Evolutionary conservation across 305 asterid genomes (phyloP).

Genomic region (Fraxinus nigra): DNA sequence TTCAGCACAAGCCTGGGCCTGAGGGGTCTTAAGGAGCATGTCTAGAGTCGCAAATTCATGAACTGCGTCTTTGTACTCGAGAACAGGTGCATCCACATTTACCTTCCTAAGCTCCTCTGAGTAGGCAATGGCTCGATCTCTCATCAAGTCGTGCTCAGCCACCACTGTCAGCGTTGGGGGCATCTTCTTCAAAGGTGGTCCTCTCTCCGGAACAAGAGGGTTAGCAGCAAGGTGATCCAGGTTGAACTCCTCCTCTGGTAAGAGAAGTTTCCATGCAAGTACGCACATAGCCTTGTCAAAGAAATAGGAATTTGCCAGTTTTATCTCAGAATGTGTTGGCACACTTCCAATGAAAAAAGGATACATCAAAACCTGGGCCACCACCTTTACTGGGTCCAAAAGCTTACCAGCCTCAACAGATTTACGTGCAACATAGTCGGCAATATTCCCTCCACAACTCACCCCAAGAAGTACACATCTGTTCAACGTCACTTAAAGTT

Average conservation of each 20-base stretch:
- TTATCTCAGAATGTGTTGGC: constrained; percentile 86
- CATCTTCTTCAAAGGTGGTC: constrained; percentile 74
- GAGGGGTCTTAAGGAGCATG: constrained; percentile 83
- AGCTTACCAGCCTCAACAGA: constrained; percentile 73
- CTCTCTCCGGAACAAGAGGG: constrained; percentile 57
- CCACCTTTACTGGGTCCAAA: constrained; percentile 89
- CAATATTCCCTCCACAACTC: constrained; percentile 93
- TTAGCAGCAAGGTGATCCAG: constrained; percentile 80
- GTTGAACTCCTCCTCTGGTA: constrained; percentile 68
- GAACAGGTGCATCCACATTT: constrained; percentile 77
- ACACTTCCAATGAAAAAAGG: constrained; percentile 86
- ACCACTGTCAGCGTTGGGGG: constrained; percentile 89
- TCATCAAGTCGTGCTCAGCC: constrained; percentile 94
- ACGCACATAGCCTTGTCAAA: constrained; percentile 84
- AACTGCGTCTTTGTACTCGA: constrained; percentile 81
- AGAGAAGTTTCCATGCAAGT: constrained; percentile 76
- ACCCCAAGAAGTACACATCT: constrained; percentile 97
- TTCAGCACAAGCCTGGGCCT: constrained; percentile 83
- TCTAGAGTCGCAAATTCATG: constrained; percentile 91
- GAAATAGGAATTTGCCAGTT: constrained; percentile 81
- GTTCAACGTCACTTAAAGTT: constrained; percentile 22
- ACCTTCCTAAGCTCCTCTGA: constrained; percentile 82
- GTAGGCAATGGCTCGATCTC: constrained; percentile 88
- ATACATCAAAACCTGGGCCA: constrained; percentile 89
- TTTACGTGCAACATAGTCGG: constrained; percentile 69